A percentile compares a stretch with the other conserved stretches of the same genome.
These are phyloP conservation scores for Begonia loranthoides DNA, from an alignment of 306 rosid genomes.

Conservation along the genomic window DNA sequence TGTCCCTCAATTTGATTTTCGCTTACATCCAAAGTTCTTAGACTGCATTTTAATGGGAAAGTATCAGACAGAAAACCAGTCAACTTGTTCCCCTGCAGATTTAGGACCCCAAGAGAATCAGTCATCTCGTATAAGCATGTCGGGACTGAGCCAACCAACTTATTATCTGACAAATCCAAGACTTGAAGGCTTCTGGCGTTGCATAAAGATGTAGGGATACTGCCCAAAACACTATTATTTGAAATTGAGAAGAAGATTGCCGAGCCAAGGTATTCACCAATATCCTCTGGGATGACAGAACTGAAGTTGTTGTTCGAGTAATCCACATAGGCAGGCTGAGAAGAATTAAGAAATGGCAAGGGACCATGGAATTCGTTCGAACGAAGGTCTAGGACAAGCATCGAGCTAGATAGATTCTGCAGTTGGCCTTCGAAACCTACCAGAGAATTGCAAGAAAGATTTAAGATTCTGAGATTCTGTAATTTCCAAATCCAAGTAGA, in stretches of 20 bases:
- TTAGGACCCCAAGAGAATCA: slow-evolving; percentile 12
- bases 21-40: slow-evolving; percentile 18
- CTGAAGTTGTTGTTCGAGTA: slow-evolving; percentile 16
- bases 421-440: neutral
- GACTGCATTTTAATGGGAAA: slow-evolving; percentile 8
- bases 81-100: slow-evolving; percentile 12
- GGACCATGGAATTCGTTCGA: slow-evolving; percentile 17
- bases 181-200: slow-evolving; percentile 10
- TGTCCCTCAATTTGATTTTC: slow-evolving; percentile 7
- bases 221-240: slow-evolving; percentile 4
- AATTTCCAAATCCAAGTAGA: slow-evolving; percentile 23
- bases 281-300: neutral
- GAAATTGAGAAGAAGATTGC: slow-evolving; percentile 14
- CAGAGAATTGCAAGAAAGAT: slow-evolving; percentile 33
- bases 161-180: slow-evolving; percentile 25
- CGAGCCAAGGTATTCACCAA: accelerated
- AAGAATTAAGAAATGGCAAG: neutral
- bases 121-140: slow-evolving; percentile 2
- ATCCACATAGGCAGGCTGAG: neutral
- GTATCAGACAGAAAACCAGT: neutral
- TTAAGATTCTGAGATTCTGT: neutral
- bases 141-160: slow-evolving; percentile 13
- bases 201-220: slow-evolving; percentile 24
- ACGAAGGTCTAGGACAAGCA: slow-evolving; percentile 20
- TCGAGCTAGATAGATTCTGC: neutral